These are phyloP conservation scores for Penicillium nordicum DNA, from an alignment of 2,329 filamentous ascomycete species.

Conservation along the genomic window DNA sequence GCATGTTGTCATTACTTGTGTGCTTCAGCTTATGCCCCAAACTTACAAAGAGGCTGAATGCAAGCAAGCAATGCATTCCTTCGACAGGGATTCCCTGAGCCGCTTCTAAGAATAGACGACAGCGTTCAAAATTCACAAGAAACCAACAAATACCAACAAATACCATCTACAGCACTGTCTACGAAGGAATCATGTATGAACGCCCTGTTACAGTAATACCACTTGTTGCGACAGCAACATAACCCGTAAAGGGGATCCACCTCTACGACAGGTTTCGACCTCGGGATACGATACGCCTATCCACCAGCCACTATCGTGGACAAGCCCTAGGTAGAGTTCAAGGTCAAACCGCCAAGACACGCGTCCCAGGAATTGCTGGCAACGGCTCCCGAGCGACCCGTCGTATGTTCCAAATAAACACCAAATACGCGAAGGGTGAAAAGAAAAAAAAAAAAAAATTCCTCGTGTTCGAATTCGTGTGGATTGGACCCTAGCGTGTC, in stretches of 20 bases:
- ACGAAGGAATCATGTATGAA: neutral
- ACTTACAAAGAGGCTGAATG: neutral
- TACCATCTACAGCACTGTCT: neutral
- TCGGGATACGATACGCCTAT: neutral
- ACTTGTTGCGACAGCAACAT: slow-evolving; percentile 2
- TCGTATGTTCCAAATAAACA: neutral
- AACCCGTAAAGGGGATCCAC: neutral
- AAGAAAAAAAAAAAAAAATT: no score
- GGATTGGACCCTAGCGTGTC: neutral
- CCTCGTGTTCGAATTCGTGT: neutral
- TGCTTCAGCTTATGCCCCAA: neutral
- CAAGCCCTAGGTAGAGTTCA: neutral
- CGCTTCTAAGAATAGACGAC: neutral
- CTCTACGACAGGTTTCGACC: neutral
- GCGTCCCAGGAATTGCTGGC: neutral
- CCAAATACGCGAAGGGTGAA: neutral
- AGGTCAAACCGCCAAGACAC: slow-evolving; percentile 2
- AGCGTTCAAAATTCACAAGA: neutral
- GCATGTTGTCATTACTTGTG: neutral
- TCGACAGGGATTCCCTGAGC: neutral
- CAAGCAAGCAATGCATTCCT: neutral
- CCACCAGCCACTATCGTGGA: neutral
- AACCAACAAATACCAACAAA: neutral
- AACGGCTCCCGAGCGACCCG: neutral
- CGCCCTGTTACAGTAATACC: neutral